These are phyloP conservation scores for Zoysia pacifica DNA, from an alignment of 176 grass and related monocot genomes.

Conservation along the genomic window DNA sequence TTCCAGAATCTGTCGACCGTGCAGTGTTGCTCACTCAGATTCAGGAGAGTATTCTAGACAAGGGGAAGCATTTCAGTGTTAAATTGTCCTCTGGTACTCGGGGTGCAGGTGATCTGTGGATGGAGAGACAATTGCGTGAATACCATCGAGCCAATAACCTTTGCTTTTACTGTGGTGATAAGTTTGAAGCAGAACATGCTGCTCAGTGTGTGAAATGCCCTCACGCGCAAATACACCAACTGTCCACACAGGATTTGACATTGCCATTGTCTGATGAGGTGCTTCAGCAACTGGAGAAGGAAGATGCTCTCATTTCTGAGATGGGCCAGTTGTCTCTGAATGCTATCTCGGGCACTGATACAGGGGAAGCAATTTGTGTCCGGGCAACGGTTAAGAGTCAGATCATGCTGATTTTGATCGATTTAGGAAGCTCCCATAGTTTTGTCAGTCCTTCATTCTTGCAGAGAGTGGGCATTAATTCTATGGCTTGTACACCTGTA, in stretches of 20 bases:
- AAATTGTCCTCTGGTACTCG: no score
- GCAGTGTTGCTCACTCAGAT: not conserved
- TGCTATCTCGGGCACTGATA: not conserved
- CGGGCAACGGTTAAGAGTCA: accelerated
- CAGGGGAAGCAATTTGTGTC: accelerated
- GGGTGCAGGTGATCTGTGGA: no score
- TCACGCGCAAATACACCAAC: accelerated
- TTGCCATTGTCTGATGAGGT: accelerated
- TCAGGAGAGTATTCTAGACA: not conserved
- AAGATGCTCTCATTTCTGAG: accelerated
- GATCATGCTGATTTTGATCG: not conserved
- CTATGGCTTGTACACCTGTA: no score
- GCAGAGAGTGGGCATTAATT: accelerated
- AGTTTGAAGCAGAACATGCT: not conserved
- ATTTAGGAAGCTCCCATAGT: not conserved
- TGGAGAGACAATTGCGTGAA: no score
- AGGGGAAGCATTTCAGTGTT: no score
- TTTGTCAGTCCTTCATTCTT: not conserved
- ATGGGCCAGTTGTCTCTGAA: not conserved
- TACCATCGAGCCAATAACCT: no score
- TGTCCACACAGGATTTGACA: not conserved
- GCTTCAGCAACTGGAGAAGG: accelerated
- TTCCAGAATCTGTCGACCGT: not conserved
- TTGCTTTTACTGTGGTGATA: no score
- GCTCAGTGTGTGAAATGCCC: accelerated